Conservation (phyloP, 2,329 filamentous ascomycete genomes). For the Aspergillus quadrilineatus region DNA sequence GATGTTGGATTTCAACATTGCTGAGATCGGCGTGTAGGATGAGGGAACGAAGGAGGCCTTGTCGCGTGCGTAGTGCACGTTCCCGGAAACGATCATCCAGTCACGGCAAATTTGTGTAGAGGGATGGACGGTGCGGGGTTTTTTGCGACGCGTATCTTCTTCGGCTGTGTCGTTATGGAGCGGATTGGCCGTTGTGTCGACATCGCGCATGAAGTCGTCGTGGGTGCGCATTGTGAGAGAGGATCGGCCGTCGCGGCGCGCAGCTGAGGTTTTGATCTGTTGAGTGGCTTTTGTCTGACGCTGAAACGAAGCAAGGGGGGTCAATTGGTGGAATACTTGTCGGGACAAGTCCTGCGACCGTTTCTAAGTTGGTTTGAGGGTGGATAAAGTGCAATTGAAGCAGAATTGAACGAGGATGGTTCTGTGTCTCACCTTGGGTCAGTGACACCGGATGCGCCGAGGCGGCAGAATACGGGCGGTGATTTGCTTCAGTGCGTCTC, state of each 20-base stretch:
- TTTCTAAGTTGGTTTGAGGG: not conserved
- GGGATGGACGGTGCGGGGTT: constrained; percentile 23
- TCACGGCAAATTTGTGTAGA: constrained; percentile 40
- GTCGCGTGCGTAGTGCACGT: constrained; percentile 36
- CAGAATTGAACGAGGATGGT: not conserved
- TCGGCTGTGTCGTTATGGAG: not conserved
- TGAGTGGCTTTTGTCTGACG: not conserved
- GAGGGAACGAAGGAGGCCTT: constrained; percentile 26
- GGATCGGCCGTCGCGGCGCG: not conserved
- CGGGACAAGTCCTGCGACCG: not conserved
- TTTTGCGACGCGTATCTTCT: constrained; percentile 11
- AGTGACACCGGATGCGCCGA: not conserved
- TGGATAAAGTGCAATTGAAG: no score
- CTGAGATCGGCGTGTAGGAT: constrained; percentile 28
- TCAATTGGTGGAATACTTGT: not conserved
- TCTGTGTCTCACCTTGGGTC: not conserved
- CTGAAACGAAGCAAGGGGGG: not conserved
- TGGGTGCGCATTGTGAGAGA: constrained; percentile 5
- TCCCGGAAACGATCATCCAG: constrained; percentile 30
- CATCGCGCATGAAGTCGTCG: constrained; percentile 11
- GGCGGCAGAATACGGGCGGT: not conserved
- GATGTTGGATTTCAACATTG: constrained; percentile 20
- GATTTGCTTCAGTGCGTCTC: no score
- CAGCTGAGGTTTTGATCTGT: not conserved
- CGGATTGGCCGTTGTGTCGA: not conserved